Evolutionary conservation across 1,284 basidiomycete species (phyloP), one percentile per base, ranked within the genome.

Genomic region (Moesziomyces parantarcticus): DNA sequence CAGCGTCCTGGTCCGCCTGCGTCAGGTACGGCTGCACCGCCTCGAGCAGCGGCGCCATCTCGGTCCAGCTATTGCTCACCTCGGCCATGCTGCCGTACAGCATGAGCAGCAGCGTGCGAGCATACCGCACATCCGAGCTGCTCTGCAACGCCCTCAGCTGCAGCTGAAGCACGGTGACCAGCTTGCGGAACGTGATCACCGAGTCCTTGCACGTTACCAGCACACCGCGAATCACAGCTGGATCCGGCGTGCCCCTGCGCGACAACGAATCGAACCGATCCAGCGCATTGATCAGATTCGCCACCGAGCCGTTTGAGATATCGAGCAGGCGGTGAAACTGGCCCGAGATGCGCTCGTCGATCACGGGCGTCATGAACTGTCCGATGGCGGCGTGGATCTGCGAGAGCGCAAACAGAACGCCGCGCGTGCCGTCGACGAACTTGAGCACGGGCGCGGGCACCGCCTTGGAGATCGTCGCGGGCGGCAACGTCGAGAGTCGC

Each of bases 71-170:
- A 75, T 88, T 88, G 1, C 91, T 89, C 46, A 98, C 90, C 85
- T 99, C 97, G 4, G 91, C 92, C 80, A 91, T 90, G 16, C 93
- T 92, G 6, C 94, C 95, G 79, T 94, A 95, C 26, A 99, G 87
- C 84, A 92, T 91, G 54, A 98, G 85, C 42, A 97, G 85, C 81
- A 98, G 89, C 71, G 93, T 93, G 34, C 96, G 88, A 32, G 94
- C 90, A 84, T 93, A 97, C 18, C 95, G 89, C 22, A 91, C 88
- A 83, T 99, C 95, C 62, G 92, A 91, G 48, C 89, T 88, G 22
- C 89, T 88, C 21, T 84, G 84, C 48, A 95, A 76, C 8, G 85
- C 84, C 77, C 90, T 91, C 54, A 96, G 87, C 84, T 97, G 94
- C 29, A 94, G 85, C 44, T 90, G 87, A 39, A 97, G 87, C 46